These are phyloP conservation scores for Aspergillus niger DNA, from an alignment of 2,329 filamentous ascomycete species.

Conservation along the genomic window DNA sequence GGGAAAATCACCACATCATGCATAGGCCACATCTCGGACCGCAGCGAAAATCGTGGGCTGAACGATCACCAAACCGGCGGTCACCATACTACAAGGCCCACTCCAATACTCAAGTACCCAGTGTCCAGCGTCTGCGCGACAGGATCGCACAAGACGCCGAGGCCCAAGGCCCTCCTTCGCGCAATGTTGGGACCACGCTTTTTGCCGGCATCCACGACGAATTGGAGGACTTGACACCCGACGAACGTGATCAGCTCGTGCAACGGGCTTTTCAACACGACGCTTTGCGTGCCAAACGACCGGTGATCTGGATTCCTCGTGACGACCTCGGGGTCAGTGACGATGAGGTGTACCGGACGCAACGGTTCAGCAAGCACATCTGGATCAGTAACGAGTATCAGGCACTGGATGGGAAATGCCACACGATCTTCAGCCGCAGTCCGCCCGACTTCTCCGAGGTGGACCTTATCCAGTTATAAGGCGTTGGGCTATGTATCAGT, in stretches of 20 bases:
- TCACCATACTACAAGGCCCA: slow-evolving; percentile 44
- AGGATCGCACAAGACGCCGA: slow-evolving; percentile 62
- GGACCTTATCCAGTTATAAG: slow-evolving; percentile 76
- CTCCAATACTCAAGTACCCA: slow-evolving; percentile 36
- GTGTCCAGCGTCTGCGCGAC: slow-evolving; percentile 37
- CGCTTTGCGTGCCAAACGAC: slow-evolving; percentile 78
- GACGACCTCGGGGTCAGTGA: slow-evolving; percentile 89
- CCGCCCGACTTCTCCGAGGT: slow-evolving; percentile 89
- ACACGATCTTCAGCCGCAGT: slow-evolving; percentile 80
- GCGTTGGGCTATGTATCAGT: neutral
- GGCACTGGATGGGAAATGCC: slow-evolving; percentile 77
- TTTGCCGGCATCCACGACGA: slow-evolving; percentile 89
- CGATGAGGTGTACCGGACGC: slow-evolving; percentile 81
- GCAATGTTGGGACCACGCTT: slow-evolving; percentile 71
- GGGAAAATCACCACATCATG: slow-evolving; percentile 17
- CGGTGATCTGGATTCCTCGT: slow-evolving; percentile 89
- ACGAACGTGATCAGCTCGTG: slow-evolving; percentile 82
- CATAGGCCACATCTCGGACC: slow-evolving; percentile 28
- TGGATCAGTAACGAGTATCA: slow-evolving; percentile 96
- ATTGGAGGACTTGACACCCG: slow-evolving; percentile 88
- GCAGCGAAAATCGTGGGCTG: slow-evolving; percentile 46
- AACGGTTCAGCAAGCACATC: slow-evolving; percentile 72
- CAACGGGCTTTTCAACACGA: slow-evolving; percentile 88
- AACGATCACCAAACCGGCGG: slow-evolving; percentile 42
- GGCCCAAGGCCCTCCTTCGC: slow-evolving; percentile 61